These are phyloP conservation scores for Bombardia bombarda DNA, from an alignment of 495 filamentous ascomycete species.

Conservation along the genomic window DNA sequence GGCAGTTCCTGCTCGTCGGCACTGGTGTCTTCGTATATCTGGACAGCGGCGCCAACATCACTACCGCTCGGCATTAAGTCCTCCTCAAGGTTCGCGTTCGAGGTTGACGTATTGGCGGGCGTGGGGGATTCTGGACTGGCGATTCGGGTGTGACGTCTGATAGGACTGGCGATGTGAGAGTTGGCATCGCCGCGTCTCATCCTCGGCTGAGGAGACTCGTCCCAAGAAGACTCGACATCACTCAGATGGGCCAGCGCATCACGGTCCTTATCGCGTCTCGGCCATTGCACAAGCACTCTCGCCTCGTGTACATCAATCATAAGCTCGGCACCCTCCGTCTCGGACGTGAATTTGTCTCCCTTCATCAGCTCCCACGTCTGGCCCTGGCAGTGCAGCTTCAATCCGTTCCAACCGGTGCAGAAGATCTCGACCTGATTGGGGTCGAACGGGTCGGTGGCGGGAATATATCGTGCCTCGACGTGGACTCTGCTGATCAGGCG, in stretches of 20 bases:
- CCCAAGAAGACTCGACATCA: constrained; percentile 66
- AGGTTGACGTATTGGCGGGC: constrained; percentile 38
- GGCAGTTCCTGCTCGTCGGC: constrained; percentile 37
- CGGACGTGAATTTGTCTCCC: constrained; percentile 83
- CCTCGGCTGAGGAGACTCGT: constrained; percentile 44
- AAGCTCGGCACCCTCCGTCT: constrained; percentile 82
- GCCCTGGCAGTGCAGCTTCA: constrained; percentile 88
- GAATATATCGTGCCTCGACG: constrained; percentile 77
- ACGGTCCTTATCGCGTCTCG: constrained; percentile 52
- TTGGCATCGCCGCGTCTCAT: constrained; percentile 19
- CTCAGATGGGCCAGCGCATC: constrained; percentile 53
- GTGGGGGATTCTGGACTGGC: constrained; percentile 70
- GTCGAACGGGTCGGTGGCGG: constrained; percentile 52
- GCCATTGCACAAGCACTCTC: constrained; percentile 84
- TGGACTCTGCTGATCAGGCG: constrained; percentile 88
- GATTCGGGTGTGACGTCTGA: constrained; percentile 52
- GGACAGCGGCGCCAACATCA: constrained; percentile 26
- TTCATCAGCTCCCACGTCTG: constrained; percentile 78
- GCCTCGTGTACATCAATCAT: constrained; percentile 95
- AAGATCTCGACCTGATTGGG: constrained; percentile 70
- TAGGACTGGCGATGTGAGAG: constrained; percentile 53
- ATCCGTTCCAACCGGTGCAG: constrained; percentile 93
- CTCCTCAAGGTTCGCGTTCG: constrained; percentile 20
- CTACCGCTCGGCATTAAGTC: constrained; percentile 20
- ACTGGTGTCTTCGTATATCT: constrained; percentile 53